Conservation (phyloP, 208 protist genomes). For the Trypanosoma lewisi region DNA sequence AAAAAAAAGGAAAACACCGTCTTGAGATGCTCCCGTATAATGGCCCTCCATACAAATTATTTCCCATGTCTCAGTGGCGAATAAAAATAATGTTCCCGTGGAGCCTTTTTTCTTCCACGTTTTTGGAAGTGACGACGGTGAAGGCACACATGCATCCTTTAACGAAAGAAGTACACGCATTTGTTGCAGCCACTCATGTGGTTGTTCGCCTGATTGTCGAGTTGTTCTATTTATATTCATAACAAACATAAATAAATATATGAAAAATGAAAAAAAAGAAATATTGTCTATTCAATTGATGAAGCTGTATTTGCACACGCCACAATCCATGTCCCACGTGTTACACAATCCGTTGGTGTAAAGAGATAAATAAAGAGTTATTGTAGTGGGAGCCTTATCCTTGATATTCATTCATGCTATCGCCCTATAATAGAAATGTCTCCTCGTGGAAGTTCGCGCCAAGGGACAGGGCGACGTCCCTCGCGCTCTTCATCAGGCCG, state of each 20-base stretch:
- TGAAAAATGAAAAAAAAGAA: background rate
- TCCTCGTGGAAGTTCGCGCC: slow-evolving; percentile 33
- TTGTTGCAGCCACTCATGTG: too few species aligned
- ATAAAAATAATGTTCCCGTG: too few species aligned
- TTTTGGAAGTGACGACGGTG: too few species aligned
- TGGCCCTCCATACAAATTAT: too few species aligned
- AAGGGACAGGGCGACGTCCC: slow-evolving; percentile 11
- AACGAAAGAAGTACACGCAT: background rate
- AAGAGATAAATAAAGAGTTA: slow-evolving; percentile 6
- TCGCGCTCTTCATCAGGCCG: slow-evolving; percentile 22
- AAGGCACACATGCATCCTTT: too few species aligned
- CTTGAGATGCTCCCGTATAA: too few species aligned
- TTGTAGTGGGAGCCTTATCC: background rate
- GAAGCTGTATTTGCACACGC: background rate
- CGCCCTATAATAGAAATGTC: background rate
- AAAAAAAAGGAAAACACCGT: too few species aligned
- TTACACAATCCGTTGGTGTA: background rate
- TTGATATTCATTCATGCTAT: background rate
- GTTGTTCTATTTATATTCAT: background rate
- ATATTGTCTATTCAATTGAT: background rate
- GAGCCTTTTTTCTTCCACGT: too few species aligned
- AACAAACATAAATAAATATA: background rate
- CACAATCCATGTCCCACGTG: background rate
- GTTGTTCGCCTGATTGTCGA: background rate
- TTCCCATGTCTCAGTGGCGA: too few species aligned